phyloP scores from a whole-genome alignment of 805 yeast species.

The Wickerhamiella parazyma region DNA sequence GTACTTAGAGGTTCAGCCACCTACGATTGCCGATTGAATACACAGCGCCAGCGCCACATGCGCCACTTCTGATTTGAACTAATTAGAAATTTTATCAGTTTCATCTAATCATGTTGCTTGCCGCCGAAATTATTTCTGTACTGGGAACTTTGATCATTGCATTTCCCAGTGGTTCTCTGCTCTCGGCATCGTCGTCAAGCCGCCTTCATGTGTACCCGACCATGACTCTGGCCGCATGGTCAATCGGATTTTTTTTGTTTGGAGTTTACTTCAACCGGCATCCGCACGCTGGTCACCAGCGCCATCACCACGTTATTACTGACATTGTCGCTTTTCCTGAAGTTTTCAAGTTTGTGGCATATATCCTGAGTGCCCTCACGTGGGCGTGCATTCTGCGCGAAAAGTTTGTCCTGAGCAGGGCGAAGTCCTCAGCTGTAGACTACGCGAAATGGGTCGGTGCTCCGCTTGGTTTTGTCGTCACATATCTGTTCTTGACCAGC shows the following conservation, averaged over 20 bases:
- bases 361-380: not conserved
- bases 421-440: not conserved
- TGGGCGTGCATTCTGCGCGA: slow-evolving; percentile 1
- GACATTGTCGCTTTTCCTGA: slow-evolving; percentile 4
- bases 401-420: not conserved
- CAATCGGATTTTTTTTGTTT: slow-evolving; percentile 3
- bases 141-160: slow-evolving; percentile 1
- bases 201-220: not conserved
- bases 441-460: not conserved
- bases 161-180: not conserved
- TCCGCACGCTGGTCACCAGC: not conserved
- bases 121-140: slow-evolving; percentile 3
- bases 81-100: not conserved
- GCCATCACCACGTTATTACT: slow-evolving; percentile 9
- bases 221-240: not conserved
- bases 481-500: not conserved
- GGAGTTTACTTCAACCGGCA: slow-evolving; percentile 8
- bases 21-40: too few species aligned
- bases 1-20: too few species aligned
- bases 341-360: not conserved
- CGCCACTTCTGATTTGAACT: not conserved
- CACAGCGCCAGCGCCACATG: not conserved
- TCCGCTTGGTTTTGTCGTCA: not conserved
- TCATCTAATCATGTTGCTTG: not conserved
- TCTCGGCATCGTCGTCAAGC: not conserved